Conservation (phyloP, 441 rosid species). For the Croton setiger region DNA sequence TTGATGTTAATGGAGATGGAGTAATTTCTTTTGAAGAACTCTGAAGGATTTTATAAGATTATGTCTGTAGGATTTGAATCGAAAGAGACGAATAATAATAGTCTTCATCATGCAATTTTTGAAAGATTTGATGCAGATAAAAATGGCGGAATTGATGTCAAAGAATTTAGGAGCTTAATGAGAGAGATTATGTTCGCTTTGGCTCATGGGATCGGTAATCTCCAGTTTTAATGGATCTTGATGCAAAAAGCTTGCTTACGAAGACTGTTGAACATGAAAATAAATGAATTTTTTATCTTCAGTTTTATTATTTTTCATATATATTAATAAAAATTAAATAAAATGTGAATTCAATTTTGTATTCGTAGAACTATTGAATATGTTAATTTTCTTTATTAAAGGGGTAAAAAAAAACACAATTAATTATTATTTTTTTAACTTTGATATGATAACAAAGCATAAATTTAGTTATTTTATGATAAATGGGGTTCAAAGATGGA, state of each 20-base stretch:
- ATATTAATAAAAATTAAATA: too few species aligned
- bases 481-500: too few species aligned
- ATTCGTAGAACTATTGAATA: too few species aligned
- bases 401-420: too few species aligned
- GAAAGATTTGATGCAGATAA: slow-evolving; percentile 32
- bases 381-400: too few species aligned
- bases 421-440: too few species aligned
- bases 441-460: too few species aligned
- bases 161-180: slow-evolving; percentile 25
- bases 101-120: slow-evolving; percentile 14
- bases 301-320: too few species aligned
- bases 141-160: slow-evolving; percentile 17
- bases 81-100: neutral
- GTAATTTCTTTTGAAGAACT: slow-evolving; percentile 18
- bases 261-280: slow-evolving; percentile 42
- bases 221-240: slow-evolving; percentile 38
- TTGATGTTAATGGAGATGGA: slow-evolving; percentile 28
- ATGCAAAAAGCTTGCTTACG: slow-evolving; percentile 39
- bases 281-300: neutral
- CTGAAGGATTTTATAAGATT: slow-evolving; percentile 16
- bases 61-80: slow-evolving; percentile 20
- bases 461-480: too few species aligned
- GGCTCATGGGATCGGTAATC: slow-evolving; percentile 43
- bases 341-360: too few species aligned
- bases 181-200: slow-evolving; percentile 41